These are phyloP conservation scores for Debaryomyces psychrophilus DNA, from an alignment of 1,139 yeast genomes.

Conservation along the genomic window DNA sequence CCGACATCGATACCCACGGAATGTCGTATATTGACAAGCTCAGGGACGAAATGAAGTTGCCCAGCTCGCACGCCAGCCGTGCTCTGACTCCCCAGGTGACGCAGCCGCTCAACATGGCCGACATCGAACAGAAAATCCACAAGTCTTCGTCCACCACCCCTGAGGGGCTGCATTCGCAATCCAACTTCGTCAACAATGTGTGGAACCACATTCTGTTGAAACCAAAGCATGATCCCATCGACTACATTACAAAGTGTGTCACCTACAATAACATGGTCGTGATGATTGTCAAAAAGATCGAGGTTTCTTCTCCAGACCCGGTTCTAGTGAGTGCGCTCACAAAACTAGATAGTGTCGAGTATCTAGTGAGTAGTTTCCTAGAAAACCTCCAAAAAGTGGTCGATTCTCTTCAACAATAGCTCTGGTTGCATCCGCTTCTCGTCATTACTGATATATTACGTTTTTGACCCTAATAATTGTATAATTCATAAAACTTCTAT, in stretches of 20 bases:
- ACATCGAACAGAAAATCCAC: slow-evolving; percentile 22
- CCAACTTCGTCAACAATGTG: slow-evolving; percentile 27
- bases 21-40: slow-evolving; percentile 44
- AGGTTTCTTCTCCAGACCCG: slow-evolving; percentile 50
- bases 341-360: slow-evolving; percentile 47
- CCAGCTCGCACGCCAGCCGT: slow-evolving; percentile 19
- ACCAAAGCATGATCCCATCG: slow-evolving; percentile 41
- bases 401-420: slow-evolving; percentile 4
- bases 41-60: slow-evolving; percentile 45
- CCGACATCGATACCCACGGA: slow-evolving; percentile 38
- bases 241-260: slow-evolving; percentile 48
- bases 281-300: slow-evolving; percentile 46
- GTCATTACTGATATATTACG: not conserved
- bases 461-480: not conserved
- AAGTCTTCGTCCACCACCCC: not conserved
- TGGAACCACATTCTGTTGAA: slow-evolving; percentile 34
- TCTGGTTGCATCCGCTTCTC: not conserved
- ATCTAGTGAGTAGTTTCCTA: slow-evolving; percentile 35
- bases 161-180: slow-evolving; percentile 6
- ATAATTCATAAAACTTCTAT: not conserved
- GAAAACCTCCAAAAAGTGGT: slow-evolving; percentile 20
- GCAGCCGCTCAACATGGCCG: slow-evolving; percentile 23
- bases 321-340: slow-evolving; percentile 48
- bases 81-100: slow-evolving; percentile 13
- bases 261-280: slow-evolving; percentile 47